Base-by-base conservation (phyloP, 805 yeast genomes). In the Ogataea corticis region DNA sequence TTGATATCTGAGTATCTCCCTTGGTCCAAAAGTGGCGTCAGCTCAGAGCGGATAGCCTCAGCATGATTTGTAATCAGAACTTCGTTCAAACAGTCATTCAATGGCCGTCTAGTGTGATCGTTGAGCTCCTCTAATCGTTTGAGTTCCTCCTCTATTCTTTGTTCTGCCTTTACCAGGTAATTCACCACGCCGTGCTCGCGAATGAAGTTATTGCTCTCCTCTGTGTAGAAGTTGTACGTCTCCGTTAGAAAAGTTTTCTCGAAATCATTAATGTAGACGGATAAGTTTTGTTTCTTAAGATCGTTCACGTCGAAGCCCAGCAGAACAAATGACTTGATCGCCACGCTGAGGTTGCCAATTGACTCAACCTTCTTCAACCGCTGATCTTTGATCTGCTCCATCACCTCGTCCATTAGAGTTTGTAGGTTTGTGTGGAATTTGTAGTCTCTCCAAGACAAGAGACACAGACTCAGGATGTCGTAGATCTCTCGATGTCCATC, bases 271-370 rank as follows among this genome's bases (percentile, higher is more conserved):
- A 85, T 80, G 68, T 94, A 94, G 27, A 91, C 90, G 16, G 83
- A 76, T 59, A 91, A 73, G 61, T 87, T 89, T 42, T 88, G 80
- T 61, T 89, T 90, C 68, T 87, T 90, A 64, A 87, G 76, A 66
- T 90, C 97, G 62, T 85, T 90, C 46, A 82, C 83, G 62, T 94
- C 98, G 55, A 95, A 84, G 4, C 99, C 98, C 52, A 94, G 73
- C 36, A 82, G 77, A 11, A 92, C 97, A 70, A 91, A 82, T 1
- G 97, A 91, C 57, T 82, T 85, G 50, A 92, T 86, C 1, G 94
- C 90, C 33, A 79, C 72, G 29, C 87, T 79, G 36, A 94, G 73
- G 41, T 79, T 75, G 40, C 76, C 71, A 33, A 85, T 79, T 52
- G 85, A 83, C 42, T 86, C 85, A 27, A 80, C 76, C 58, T 84